Conservation (phyloP, 164 flowering plant genomes). For the Taxillus chinensis region DNA sequence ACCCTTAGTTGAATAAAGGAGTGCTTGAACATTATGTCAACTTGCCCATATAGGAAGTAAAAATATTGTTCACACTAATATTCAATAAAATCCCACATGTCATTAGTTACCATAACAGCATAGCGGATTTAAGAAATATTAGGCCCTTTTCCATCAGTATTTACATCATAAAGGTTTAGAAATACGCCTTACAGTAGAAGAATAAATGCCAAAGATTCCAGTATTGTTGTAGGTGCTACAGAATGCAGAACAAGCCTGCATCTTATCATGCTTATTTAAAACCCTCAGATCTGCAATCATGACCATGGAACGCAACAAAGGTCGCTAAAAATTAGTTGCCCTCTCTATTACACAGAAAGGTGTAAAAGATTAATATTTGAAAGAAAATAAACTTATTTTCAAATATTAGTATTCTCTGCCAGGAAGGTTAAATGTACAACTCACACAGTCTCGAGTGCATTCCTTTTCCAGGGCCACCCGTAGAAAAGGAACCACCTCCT, state of each 20-base stretch:
- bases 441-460: conserved; percentile 25
- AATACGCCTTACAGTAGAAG: conserved; percentile 52
- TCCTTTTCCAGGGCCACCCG: neutral
- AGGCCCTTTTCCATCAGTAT: no score
- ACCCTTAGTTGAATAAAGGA: no score
- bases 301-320: neutral
- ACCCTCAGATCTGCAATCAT: conserved; percentile 28
- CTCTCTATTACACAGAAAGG: neutral
- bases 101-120: no score
- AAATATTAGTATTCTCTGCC: no score
- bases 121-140: no score
- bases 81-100: neutral
- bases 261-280: neutral
- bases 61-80: neutral
- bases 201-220: conserved; percentile 80
- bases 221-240: conserved; percentile 63
- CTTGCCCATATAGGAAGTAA: neutral
- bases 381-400: no score
- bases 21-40: no score
- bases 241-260: conserved; percentile 75
- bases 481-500: conserved; percentile 54
- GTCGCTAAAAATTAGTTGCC: neutral
- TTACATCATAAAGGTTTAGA: neutral
- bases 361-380: neutral
- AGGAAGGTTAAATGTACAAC: conserved; percentile 15